Evolutionary conservation across 805 yeast species (phyloP), one percentile per base, ranked within the genome.

Genomic region (Cyberlindnera subsufficiens): DNA sequence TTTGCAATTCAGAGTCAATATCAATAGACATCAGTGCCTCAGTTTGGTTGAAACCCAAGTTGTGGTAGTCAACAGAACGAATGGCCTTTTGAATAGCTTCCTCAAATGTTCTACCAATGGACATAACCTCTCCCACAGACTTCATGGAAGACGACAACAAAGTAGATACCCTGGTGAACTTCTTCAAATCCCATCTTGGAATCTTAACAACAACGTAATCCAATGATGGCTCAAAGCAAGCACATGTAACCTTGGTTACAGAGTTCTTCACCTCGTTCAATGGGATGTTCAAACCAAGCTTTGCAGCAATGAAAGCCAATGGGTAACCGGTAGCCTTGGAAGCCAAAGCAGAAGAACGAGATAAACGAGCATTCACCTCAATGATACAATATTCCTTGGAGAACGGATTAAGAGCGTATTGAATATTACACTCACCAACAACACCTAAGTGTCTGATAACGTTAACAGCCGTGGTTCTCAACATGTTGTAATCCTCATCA

Each of bases 281-380:
- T 36, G 97, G 90, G 60, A 86, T 86, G 71, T 88, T 87, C 61
- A 91, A 74, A 67, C 96, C 99, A 51, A 91, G 74, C 68, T 91
- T 91, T 51, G 98, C 98, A 52, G 99, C 99, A 42, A 96, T 93
- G 66, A 89, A 91, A 40, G 99, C 99, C 55, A 91, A 76, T 58
- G 99, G 99, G 63, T 91, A 91, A 56, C 98, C 99, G 37, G 99
- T 91, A 32, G 99, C 99, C 73, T 91, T 91, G 19, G 98, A 91
- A 38, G 99, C 99, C 58, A 91, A 76, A 44, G 99, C 99, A n/a
- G 98, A 93, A 38, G 99, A 91, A 67, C 99, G 82, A 29, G 97
- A 90, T 57, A 91, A 75, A 72, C 99, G 85, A 40, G 99, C 99
- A 64, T 91, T 91, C 53, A 91, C 99, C 72, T 91, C 99, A 66